Evolutionary conservation across 257 asterid species (phyloP).

Genomic region (Knoxia roxburghii): DNA sequence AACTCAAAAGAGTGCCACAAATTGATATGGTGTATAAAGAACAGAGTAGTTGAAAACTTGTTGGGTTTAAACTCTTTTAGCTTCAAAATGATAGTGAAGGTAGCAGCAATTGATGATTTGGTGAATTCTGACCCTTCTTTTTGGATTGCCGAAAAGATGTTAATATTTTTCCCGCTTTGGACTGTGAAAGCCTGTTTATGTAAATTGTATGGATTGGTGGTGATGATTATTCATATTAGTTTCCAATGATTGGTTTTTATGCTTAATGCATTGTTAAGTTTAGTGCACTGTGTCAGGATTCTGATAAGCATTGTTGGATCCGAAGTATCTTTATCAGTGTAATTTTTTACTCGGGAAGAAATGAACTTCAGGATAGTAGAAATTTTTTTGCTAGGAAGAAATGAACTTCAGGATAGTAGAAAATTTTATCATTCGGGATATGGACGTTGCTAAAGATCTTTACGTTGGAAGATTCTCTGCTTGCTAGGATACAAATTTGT

Average conservation of each 20-base stretch:
- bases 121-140: background rate
- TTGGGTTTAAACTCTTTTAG: background rate
- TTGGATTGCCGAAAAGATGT: background rate
- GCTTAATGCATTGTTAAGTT: background rate
- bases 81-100: background rate
- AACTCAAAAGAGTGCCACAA: background rate
- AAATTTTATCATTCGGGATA: background rate
- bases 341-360: too few species aligned
- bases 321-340: too few species aligned
- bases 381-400: too few species aligned
- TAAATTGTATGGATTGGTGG: background rate
- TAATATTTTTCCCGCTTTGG: background rate
- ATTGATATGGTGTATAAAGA: too few species aligned
- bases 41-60: background rate
- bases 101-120: background rate
- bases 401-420: too few species aligned
- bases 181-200: background rate
- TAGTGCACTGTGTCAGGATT: background rate
- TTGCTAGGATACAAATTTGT: background rate
- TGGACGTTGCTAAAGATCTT: background rate
- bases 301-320: too few species aligned
- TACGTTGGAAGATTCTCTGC: background rate
- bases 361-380: too few species aligned
- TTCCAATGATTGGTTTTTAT: background rate
- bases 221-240: background rate